Base-by-base conservation (phyloP, 441 rosid species). In the Arabidopsis lyrata region DNA sequence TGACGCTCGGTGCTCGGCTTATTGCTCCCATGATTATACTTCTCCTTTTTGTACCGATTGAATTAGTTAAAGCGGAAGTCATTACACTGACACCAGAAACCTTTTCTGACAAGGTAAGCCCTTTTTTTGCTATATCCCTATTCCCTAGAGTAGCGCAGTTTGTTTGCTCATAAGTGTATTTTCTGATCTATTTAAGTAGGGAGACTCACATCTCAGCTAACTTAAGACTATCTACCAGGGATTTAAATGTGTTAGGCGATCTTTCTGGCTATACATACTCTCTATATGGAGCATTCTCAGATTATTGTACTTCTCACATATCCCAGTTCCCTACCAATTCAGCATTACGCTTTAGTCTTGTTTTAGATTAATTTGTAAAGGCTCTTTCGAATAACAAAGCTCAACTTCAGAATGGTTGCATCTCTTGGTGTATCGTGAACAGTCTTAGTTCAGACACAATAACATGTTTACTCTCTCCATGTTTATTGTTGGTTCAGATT, bases 41-140 rank as follows among this genome's bases (percentile, higher is more conserved):
- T 45, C 13, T 83, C 27, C 63, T 84, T 44, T 74, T 55, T 59
- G 18, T 81, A 68, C 24, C 77, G 3, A 55, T 62, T 60, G 74
- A 67, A 18, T 58, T 78, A 49, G 59, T 82, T 3, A 45, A 75
- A 70, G 87, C 97, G 7, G 99, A 92, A 84, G 96, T 95, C 75
- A 85, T 95, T 70, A 83, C 97, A 73, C 87, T 92, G 73, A 92
- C 90, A 5, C 89, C 88, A 5, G 97, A 92, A 61, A 95, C 97
- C 57, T 95, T 92, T 87, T 85, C 93, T 48, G 99, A 90, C 81
- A 95, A 95, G 96, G 99, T 95, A 75, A 63, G 24, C n/a, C 27
- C 27, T 16, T 34, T 63, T 53, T 72, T 29, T 29, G 6, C 16
- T 36, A 12, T 18, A 18, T 18, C 20, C 20, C n/a, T 18, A 18